Evolutionary conservation across 345 rosid species (phyloP), one percentile per base, ranked within the genome.

Genomic region (Euphorbia lathyris): DNA sequence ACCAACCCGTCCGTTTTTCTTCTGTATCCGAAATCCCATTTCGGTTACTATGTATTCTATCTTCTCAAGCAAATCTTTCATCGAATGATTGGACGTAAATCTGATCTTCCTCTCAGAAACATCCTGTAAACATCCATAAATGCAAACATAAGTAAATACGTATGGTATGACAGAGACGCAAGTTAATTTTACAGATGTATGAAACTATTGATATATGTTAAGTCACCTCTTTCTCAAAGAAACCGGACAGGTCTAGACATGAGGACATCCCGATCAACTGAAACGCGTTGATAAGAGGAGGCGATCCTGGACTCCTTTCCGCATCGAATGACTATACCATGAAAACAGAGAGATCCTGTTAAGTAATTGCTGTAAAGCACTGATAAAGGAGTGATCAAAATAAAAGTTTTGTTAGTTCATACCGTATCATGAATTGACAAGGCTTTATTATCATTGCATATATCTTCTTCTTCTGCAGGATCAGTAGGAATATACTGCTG

Each of bases 251-350:
- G 76, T 91, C 99, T 26, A 94, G 90, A 76, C 84, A 87, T 26
- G 97, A 94, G 48, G 97, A 91, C 99, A 94, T 94, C 75, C 99
- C 98, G 19, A 94, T 94, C 57, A 91, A 79, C 78, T 94, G 95
- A 79, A 94, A 94, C 70, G 97, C 99, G 66, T 91, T 90, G 73
- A 94, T 88, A 25, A 80, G 68, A 48, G 77, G 79, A 30, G 91
- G 90, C 3, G 87, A 88, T 72, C 78, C 81, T 3, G 87, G 86
- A 62, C 82, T 83, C 66, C 67, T 86, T 23, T 74, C 82, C 56
- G 73, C 86, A 70, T 82, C 88, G 20, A 72, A 75, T 74, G 86
- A 76, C 97, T 90, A 71, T 55, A 72, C 42, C 67, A 30, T 2
- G 9, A 19, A 34, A 38, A 53, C 65, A 61, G 45, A n/a, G 75